Percentiles rank a stretch among this genome's conserved stretches.
Conservation (phyloP, 805 yeast species). For the Tetrapisispora namnaoensis region DNA sequence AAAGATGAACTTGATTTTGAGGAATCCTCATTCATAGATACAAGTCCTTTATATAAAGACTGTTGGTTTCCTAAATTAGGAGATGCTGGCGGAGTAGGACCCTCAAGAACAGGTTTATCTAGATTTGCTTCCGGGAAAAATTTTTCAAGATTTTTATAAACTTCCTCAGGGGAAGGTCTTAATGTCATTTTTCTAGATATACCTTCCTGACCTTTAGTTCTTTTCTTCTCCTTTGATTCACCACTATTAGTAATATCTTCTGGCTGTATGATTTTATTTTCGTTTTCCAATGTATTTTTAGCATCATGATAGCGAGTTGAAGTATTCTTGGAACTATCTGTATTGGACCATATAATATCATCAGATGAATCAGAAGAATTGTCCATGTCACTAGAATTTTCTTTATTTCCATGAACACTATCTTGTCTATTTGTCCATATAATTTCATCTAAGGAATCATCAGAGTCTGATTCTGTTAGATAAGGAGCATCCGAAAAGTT, state of each 20-base stretch:
- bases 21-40: not conserved
- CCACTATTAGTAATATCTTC: not conserved
- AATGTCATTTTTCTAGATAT: constrained; percentile 46
- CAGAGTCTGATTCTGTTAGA: constrained; percentile 38
- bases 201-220: not conserved
- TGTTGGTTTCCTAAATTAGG: constrained; percentile 26
- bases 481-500: constrained; percentile 69
- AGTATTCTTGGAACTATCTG: not conserved
- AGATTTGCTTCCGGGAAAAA: constrained; percentile 89
- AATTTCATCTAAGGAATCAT: constrained; percentile 9
- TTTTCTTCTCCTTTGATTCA: not conserved
- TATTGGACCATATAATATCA: constrained; percentile 13
- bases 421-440: constrained; percentile 2
- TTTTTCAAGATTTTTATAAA: constrained; percentile 81
- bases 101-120: constrained; percentile 83
- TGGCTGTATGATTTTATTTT: not conserved
- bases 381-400: not conserved
- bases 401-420: not conserved
- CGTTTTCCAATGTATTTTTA: not conserved
- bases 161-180: constrained; percentile 91
- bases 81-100: constrained; percentile 49
- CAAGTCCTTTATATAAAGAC: not conserved
- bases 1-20: not conserved
- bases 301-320: not conserved
- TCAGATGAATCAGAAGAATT: constrained; percentile 16